phyloP scores from a whole-genome alignment of 805 yeast genomes.

The Candida corydali region DNA sequence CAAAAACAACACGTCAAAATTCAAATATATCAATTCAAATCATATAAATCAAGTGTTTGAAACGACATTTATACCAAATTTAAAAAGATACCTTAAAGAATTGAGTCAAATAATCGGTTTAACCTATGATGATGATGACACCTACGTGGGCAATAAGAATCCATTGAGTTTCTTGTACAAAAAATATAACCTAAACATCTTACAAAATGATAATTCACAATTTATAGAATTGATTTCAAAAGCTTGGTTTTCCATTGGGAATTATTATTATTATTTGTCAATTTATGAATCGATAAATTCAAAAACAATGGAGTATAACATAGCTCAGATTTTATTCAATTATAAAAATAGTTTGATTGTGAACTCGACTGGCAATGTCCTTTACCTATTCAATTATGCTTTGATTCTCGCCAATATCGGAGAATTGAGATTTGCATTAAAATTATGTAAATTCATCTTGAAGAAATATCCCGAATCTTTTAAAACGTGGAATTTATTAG shows the following conservation, averaged over 20 bases:
- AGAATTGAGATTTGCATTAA: constrained; percentile 39
- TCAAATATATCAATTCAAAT: constrained; percentile 22
- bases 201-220: constrained; percentile 22
- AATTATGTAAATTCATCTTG: constrained; percentile 45
- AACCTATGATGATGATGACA: constrained; percentile 26
- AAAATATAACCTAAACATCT: constrained; percentile 29
- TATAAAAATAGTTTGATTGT: constrained; percentile 35
- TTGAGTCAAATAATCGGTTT: constrained; percentile 22
- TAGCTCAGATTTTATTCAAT: constrained; percentile 15
- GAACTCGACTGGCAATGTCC: constrained; percentile 29
- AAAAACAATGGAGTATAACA: constrained; percentile 15
- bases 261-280: constrained; percentile 24
- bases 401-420: constrained; percentile 43
- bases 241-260: constrained; percentile 38
- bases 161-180: constrained; percentile 32
- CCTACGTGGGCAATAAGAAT: constrained; percentile 12
- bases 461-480: constrained; percentile 51
- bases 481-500: constrained; percentile 64
- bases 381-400: constrained; percentile 41
- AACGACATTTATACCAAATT: constrained; percentile 14
- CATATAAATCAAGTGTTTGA: constrained; percentile 17
- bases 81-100: constrained; percentile 21
- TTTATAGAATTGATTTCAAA: constrained; percentile 25
- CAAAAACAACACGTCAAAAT: constrained; percentile 15
- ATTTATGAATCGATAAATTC: constrained; percentile 21